Evolutionary conservation across 2,329 filamentous ascomycete genomes (phyloP), one percentile per base, ranked within the genome.

Genomic region (Blastomyces silverae): DNA sequence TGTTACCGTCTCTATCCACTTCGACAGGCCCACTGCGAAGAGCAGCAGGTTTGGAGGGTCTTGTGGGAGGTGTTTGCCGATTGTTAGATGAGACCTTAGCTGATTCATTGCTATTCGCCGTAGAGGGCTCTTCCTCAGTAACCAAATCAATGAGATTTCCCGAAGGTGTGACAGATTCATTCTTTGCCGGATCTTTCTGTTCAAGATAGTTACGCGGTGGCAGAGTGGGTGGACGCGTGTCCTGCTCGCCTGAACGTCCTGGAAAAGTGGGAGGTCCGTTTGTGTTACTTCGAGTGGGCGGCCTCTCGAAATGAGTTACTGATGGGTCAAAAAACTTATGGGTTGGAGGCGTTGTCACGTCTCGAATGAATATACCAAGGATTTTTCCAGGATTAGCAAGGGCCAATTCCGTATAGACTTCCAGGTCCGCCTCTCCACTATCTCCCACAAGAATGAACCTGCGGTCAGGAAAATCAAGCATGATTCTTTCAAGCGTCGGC

Each of bases 351-450:
- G 91, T 96, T 0, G 94, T 99, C 28, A 99, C 91, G 76, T 99
- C 94, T 64, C 95, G 85, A 68, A 99, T 97, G 76, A 97, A 97
- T 7, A 99, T 86, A 0, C 87, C 94, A 39, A 92, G 80, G 1
- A 99, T 87, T 37, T 90, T 85, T 0, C 90, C 89, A 0, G 92
- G 93, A 70, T 97, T 88, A 2, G 90, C 86, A 44, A 93, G 73
- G 0, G 89, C 92, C n/a, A 96, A 84, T 68, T 99, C 94, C 0
- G 92, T 97, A 73, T 99, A 99, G 0, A 97, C 92, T 75, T 99
- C 95, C 2, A 99, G 81, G 77, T 99, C 95, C 8, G 93, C 94
- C 77, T 99, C 94, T 48, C 95, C 94, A 70, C 92, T 97, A 74
- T 99, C 94, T 10, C 94, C 94, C 11, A 97, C 89, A 1, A 99